phyloP scores from a whole-genome alignment of 495 filamentous ascomycete species.

The Aspergillus carlsbadensis region DNA sequence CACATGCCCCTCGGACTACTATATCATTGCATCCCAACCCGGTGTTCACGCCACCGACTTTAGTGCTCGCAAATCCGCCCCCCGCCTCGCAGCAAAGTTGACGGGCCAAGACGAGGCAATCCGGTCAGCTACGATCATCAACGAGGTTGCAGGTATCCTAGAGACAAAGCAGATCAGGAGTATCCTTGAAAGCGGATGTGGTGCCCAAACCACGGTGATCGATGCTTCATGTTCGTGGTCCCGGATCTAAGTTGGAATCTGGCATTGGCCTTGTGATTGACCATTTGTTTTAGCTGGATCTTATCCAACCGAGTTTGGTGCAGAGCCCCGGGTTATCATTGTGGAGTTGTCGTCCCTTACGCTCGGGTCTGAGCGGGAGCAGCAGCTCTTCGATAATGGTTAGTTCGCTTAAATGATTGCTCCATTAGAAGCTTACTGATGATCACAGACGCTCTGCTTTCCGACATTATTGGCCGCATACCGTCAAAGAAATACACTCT shows the following conservation, averaged over 20 bases:
- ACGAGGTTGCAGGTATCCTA: conserved; percentile 63
- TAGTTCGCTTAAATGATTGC: conserved; percentile 12
- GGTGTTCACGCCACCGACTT: conserved; percentile 70
- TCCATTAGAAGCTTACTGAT: conserved; percentile 13
- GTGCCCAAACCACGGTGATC: conserved; percentile 50
- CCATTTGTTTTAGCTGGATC: conserved; percentile 38
- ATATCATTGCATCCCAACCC: conserved; percentile 79
- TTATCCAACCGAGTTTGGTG: conserved; percentile 45
- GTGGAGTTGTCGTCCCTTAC: conserved; percentile 54
- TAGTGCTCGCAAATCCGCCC: conserved; percentile 49
- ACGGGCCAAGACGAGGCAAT: conserved; percentile 47
- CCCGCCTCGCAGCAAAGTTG: conserved; percentile 59
- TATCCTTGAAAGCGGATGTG: conserved; percentile 52
- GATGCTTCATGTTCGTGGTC: conserved; percentile 61
- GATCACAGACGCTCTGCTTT: conserved; percentile 56
- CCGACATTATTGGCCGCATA: conserved; percentile 56
- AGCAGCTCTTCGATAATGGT: conserved; percentile 52
- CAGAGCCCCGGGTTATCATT: conserved; percentile 47
- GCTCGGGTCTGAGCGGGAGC: conserved; percentile 32
- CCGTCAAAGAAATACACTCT: conserved; percentile 59
- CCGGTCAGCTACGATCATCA: conserved; percentile 50
- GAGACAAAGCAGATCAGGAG: conserved; percentile 55
- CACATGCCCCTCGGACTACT: conserved; percentile 71
- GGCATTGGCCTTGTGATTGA: conserved; percentile 6
- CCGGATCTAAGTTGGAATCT: neutral